Evolutionary conservation across 1,284 basidiomycete genomes (phyloP), one percentile per base, ranked within the genome.

Genomic region (Malassezia slooffiae): DNA sequence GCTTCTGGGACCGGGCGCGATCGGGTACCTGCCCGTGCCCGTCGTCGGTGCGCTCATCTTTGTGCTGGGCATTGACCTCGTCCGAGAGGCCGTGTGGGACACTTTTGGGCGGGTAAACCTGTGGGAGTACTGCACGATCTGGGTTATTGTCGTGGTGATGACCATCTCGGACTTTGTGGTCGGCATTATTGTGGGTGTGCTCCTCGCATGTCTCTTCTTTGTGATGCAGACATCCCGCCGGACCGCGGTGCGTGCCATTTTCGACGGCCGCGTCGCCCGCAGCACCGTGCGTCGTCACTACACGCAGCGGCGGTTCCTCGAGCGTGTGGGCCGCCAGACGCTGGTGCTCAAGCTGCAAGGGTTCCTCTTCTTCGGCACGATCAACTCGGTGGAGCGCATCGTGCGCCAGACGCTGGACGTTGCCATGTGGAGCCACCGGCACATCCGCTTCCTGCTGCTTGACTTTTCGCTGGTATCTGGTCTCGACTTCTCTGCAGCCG

Each of bases 281-380:
- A 93, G 88, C 6, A 89, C 90, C 1, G 91, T 96, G 1, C 80
- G 91, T 5, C 75, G 91, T 28, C 91, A 90, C 1, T 80, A 80
- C 47, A 77, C 81, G 2, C 91, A 97, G 65, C 77, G 87, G 10
- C 81, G 80, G 2, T 96, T 95, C 70, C 79, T 97, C 30, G 81
- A 83, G 19, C 81, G 87, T 52, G 86, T 91, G 16, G 87, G 90
- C 5, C 82, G 80, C 50, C 89, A 96, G 72, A 95, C 89, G 0
- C 82, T 83, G 24, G 80, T 96, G 42, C 75, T 95, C 60, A 81
- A 85, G 54, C 72, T 96, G 6, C 90, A 96, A 75, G 67, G 85
- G 0, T 89, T 87, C 73, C 74, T 97, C 27, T 97, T 96, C 77
- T 97, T 97, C 70, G 91, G 93, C 4, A 95, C 89, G 0, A 91